phyloP scores from a whole-genome alignment of 192 early-diverging fungal species.

The Diversispora eburnea region DNA sequence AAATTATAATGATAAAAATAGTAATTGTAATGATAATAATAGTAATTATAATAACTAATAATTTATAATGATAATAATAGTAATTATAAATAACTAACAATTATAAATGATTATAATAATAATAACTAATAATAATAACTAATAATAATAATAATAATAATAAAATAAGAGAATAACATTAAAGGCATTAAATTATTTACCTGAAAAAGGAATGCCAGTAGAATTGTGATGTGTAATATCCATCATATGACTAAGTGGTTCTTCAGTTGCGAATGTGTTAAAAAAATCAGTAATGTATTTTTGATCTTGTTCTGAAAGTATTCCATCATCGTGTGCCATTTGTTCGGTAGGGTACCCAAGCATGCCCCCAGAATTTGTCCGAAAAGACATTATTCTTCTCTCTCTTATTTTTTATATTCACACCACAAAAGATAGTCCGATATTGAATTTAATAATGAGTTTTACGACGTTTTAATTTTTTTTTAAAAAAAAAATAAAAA shows the following conservation, averaged over 20 bases:
- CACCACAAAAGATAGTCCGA: too few relatives aligned
- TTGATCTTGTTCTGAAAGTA: slow-evolving; percentile 21
- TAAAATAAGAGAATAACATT: too few relatives aligned
- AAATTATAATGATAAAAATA: neutral
- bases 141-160: too few relatives aligned
- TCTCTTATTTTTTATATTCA: too few relatives aligned
- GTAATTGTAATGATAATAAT: too few relatives aligned
- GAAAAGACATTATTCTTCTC: slow-evolving; percentile 12
- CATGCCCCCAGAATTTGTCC: slow-evolving; percentile 14
- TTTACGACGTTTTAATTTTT: too few relatives aligned
- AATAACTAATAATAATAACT: too few relatives aligned
- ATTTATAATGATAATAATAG: too few relatives aligned
- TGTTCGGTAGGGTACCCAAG: slow-evolving; percentile 21
- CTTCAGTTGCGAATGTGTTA: slow-evolving; percentile 15
- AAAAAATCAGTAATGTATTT: slow-evolving; percentile 23
- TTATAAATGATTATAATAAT: neutral
- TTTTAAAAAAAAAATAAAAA: too few relatives aligned
- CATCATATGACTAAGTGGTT: slow-evolving; percentile 20
- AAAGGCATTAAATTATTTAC: slow-evolving; percentile 1
- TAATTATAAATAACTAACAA: too few relatives aligned
- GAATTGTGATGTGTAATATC: slow-evolving; percentile 1
- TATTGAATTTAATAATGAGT: too few relatives aligned
- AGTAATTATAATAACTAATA: too few relatives aligned
- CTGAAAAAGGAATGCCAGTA: slow-evolving; percentile 7
- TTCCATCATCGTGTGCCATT: slow-evolving; percentile 12